Percentiles rank a stretch among this genome's conserved stretches.
Evolutionary conservation across 257 asterid genomes (phyloP).

Genomic region (Solanum phureja): DNA sequence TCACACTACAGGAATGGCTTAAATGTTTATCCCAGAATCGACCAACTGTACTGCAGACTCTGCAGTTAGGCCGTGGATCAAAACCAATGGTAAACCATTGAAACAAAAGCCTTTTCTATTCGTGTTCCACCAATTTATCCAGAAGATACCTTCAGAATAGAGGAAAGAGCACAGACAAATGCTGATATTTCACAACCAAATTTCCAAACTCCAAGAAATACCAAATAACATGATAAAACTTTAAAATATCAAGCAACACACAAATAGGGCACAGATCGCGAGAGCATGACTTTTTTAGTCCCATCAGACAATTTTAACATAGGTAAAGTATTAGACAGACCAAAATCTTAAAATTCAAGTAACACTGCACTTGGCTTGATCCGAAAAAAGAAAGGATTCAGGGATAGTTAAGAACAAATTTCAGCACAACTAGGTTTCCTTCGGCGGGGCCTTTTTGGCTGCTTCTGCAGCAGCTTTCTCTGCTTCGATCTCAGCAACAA

Average conservation of each 20-base stretch:
- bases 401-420: background rate
- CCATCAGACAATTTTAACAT: background rate
- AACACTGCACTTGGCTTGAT: slow-evolving; percentile 7
- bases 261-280: background rate
- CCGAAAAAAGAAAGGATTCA: background rate
- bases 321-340: background rate
- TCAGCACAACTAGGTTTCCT: slow-evolving; percentile 29
- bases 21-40: background rate
- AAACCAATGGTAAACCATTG: background rate
- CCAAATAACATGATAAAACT: background rate
- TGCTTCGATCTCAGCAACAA: slow-evolving; percentile 82
- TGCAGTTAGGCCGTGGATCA: background rate
- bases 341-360: background rate
- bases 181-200: background rate
- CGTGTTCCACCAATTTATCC: background rate
- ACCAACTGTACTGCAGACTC: background rate
- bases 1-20: background rate
- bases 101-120: background rate
- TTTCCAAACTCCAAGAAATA: background rate
- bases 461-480: slow-evolving; percentile 99
- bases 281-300: background rate
- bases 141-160: background rate
- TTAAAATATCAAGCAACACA: background rate
- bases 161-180: background rate
- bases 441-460: slow-evolving; percentile 77